Base-by-base conservation (phyloP, 1,284 basidiomycete species). In the Cryptococcus jaspeensis region DNA sequence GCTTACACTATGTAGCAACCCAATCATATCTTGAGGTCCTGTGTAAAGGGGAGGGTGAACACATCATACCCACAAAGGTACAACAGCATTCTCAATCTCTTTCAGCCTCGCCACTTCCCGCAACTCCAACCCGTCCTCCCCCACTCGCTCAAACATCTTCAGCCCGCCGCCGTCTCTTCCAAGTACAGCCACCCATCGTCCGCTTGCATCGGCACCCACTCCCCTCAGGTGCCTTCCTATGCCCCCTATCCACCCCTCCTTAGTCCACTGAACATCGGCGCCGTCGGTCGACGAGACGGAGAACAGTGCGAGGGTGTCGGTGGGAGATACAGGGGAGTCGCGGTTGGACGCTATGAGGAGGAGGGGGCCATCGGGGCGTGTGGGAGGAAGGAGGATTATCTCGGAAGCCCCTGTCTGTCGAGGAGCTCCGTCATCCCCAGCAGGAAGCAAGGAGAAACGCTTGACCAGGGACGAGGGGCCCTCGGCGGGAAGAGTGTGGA, bases 301-400 rank as follows among this genome's bases (percentile, higher is more conserved):
- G 55, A 64, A 67, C 25, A 67, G 47, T 2, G 63, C 59, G 16
- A 67, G 35, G 3, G 63, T 59, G 48, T 67, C 65, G 22, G 56
- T 58, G 12, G 60, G 46, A 5, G 46, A 39, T 2, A 39, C 40
- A 2, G 58, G 56, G 5, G 63, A 60, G 48, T 62, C 64, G 9
- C 65, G 49, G 54, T 67, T 67, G 5, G 63, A 61, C 37, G 48
- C 43, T 25, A 67, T 52, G 22, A 67, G 54, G 16, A 67, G 50
- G 38, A 47, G 23, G 32, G 46, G 38, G 13, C 48, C 58, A 15
- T 25, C 38, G 2, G 59, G 37, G 3, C 35, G n/a, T 15, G 40
- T 23, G 16, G 63, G 52, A n/a, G 65, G 65, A 16, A 60, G 45
- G 6, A 67, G 56, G 39, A 63, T 37, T 42, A 65, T 63, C 46